Percentiles rank a stretch among this genome's conserved stretches.
Evolutionary conservation across 371 early-diverging fungal species (phyloP).

Genomic region (Rhizomucor pusillus): DNA sequence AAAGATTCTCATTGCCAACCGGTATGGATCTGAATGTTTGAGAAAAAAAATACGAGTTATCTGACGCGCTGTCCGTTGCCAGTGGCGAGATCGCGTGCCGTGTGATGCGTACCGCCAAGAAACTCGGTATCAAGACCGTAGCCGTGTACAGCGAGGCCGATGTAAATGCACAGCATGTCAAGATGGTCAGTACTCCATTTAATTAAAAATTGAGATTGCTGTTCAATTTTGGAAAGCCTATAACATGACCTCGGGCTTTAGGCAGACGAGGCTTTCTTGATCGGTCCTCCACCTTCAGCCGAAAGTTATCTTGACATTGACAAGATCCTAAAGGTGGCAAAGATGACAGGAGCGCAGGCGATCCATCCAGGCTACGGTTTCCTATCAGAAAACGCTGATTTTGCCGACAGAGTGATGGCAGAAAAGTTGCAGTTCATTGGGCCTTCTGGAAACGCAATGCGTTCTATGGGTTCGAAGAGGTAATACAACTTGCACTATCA

Average conservation of each 20-base stretch:
- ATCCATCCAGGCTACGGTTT: conserved; percentile 97
- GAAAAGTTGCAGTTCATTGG: conserved; percentile 87
- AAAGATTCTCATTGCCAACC: conserved; percentile 86
- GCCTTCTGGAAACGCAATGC: conserved; percentile 89
- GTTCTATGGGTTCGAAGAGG: conserved; percentile 94
- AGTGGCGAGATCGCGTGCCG: conserved; percentile 90
- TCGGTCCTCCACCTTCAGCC: conserved; percentile 85
- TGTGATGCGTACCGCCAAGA: conserved; percentile 82
- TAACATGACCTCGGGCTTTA: too few species aligned
- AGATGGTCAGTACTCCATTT: conserved; percentile 55
- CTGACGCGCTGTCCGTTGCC: neutral
- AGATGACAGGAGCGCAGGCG: conserved; percentile 81
- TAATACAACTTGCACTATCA: too few species aligned
- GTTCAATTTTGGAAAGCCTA: too few species aligned
- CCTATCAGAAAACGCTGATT: conserved; percentile 93
- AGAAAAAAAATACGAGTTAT: neutral
- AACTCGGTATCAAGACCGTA: conserved; percentile 93
- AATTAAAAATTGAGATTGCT: neutral
- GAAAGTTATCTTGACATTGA: conserved; percentile 86
- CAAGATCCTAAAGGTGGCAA: conserved; percentile 84
- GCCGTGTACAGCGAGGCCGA: conserved; percentile 96
- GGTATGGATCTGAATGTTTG: conserved; percentile 34
- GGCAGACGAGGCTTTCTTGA: conserved; percentile 93
- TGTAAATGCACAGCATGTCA: conserved; percentile 75
- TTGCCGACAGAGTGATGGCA: conserved; percentile 76